Base-by-base conservation (phyloP, 495 filamentous ascomycete genomes). In the Pyronema omphalodes region DNA sequence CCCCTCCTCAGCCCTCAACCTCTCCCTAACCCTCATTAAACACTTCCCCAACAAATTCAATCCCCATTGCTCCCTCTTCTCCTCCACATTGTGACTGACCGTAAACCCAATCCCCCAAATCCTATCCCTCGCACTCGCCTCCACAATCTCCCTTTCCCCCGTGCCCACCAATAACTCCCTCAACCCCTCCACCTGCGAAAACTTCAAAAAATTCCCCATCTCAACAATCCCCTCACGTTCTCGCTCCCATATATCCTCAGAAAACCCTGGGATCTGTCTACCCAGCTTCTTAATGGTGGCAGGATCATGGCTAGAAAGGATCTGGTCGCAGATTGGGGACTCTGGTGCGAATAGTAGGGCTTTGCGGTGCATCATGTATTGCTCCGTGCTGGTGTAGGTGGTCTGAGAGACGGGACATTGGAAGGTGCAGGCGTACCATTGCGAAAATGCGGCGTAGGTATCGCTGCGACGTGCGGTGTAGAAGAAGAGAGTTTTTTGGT, bases 41-140 rank as follows among this genome's bases (percentile, higher is more conserved):
- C 71, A 73, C 67, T 79, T 80, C 5, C 82, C 81, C 57, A 85
- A 60, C 55, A 84, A 61, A 67, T 85, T 86, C 67, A 74, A 53
- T 44, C 82, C 81, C 81, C 82, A 85, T 40, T 66, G 57, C 15
- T 61, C 57, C 23, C 75, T 68, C 56, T 68, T 74, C 7, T 12
- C 51, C 51, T 63, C 69, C 0, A 78, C 79, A 56, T 70, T 69
- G 29, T 59, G 67, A 34, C 70, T 71, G 1, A 57, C 66, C 5
- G 23, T 29, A 63, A 77, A 81, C 9, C 82, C 81, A 35, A 85
- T 66, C 6, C 82, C 82, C 82, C 81, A 85, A 52, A 83, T 74
- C 23, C 69, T 59, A 66, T 85, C 80, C 52, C 65, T 70, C 43
- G 80, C 78, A 55, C 70, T 70, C 44, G 79, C 79, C 68, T 83